Evolutionary conservation across 352 stramenopile genomes (phyloP), one percentile per base, ranked within the genome.

Genomic region (Bremia lactucae): DNA sequence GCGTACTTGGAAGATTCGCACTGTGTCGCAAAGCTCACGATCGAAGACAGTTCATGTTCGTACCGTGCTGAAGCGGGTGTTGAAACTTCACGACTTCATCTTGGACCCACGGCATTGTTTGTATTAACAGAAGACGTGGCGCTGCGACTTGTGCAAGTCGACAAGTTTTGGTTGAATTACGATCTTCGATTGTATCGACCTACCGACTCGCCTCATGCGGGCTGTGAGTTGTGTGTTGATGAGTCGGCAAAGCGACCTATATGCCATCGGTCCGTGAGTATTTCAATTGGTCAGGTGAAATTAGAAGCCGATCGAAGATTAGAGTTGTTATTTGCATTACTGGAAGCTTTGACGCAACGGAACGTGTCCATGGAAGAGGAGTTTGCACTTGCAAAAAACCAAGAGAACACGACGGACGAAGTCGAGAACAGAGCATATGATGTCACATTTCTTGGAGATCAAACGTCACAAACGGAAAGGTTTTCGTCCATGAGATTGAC

Each of bases 61-160:
- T 90, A 83, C 38, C 68, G 62, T 6, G 75, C 79, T 8, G 72
- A 88, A 16, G 45, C 76, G 11, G 50, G 52, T 25, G 55, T 69
- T 21, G 81, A 94, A 43, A 83, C 63, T 25, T 65, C 83, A 6
- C 83, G 69, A 36, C 55, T 92, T 8, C 55, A 83, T 33, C 46
- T 94, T 8, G 79, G 76, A 9, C 76, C 81, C 2, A 92, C 77
- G 0, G 78, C 81, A 14, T 46, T 94, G 9, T 90, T 86, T 42
- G 79, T 94, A 1, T 36, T 94, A 24, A 92, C 81, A 0, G 72
- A 90, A 45, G 81, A 92, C 55, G 79, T 92, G n/a, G 79, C 81
- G 0, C 69, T 94, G 43, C 74, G 81, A 18, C 54, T 94, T 2
- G 79, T 83, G 0, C 81, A 94, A 58, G 62, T 92, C 7, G 79